Evolutionary conservation across 208 protist species (phyloP).

Genomic region (Leishmania lainsoni): DNA sequence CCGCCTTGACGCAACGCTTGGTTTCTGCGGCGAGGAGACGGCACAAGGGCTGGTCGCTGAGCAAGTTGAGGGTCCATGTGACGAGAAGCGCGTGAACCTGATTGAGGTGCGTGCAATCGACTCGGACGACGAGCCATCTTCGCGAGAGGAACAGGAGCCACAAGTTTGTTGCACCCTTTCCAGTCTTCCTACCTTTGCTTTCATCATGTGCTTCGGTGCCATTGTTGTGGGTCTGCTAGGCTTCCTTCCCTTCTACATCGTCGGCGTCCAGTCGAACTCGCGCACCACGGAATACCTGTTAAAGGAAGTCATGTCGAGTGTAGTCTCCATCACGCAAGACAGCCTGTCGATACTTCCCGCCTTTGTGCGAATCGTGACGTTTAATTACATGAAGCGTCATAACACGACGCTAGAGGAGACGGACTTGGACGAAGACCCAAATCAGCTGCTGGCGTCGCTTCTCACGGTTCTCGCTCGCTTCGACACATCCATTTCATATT

Average conservation of each 20-base stretch:
- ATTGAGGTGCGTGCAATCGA: conserved; percentile 32
- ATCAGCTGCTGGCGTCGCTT: conserved; percentile 37
- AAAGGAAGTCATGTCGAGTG: conserved; percentile 50
- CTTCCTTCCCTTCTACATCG: conserved; percentile 66
- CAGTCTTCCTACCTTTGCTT: conserved; percentile 48
- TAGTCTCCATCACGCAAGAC: conserved; percentile 49
- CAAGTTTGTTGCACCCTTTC: conserved; percentile 35
- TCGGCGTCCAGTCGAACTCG: conserved; percentile 41
- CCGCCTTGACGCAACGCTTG: conserved; percentile 4
- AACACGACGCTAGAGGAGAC: conserved; percentile 32
- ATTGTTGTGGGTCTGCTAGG: conserved; percentile 52
- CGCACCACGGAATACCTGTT: conserved; percentile 46
- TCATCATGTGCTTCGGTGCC: conserved; percentile 56
- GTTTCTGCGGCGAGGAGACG: conserved; percentile 18
- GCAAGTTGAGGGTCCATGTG: conserved; percentile 18
- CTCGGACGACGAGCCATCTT: conserved; percentile 31
- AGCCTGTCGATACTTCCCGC: conserved; percentile 51
- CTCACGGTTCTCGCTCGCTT: conserved; percentile 44
- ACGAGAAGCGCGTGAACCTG: conserved; percentile 21
- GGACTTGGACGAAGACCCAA: conserved; percentile 22
- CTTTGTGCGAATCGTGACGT: conserved; percentile 56
- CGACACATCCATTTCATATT: conserved; percentile 36
- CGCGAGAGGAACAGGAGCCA: conserved; percentile 14
- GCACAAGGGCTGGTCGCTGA: conserved; percentile 18
- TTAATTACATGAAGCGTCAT: conserved; percentile 56